phyloP scores from a whole-genome alignment of 345 rosid species.

The Psidium guajava region DNA sequence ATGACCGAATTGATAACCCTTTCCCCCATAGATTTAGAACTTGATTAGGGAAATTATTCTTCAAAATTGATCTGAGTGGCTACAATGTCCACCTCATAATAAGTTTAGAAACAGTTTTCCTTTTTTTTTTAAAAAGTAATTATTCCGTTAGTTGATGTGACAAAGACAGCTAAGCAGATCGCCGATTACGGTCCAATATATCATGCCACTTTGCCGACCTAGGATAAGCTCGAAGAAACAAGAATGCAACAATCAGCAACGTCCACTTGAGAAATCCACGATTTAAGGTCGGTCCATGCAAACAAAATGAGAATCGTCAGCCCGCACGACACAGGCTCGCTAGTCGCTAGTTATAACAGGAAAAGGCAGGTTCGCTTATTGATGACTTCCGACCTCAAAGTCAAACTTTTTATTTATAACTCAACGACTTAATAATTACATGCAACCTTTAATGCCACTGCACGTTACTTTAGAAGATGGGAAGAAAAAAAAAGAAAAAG shows the following conservation, averaged over 20 bases:
- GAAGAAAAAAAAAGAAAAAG: neutral
- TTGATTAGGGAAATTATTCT: no score
- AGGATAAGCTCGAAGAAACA: neutral
- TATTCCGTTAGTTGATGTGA: no score
- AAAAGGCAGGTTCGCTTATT: neutral
- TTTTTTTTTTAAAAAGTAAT: no score
- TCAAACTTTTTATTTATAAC: neutral
- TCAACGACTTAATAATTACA: neutral
- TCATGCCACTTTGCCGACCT: neutral
- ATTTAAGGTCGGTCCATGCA: neutral
- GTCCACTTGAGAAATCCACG: neutral
- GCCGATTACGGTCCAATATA: neutral
- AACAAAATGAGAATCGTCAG: neutral
- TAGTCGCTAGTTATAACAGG: neutral
- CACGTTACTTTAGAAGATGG: neutral
- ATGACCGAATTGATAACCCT: no score
- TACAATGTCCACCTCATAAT: no score
- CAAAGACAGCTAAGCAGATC: neutral
- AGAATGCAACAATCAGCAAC: neutral
- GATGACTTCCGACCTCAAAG: neutral
- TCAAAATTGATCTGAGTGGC: no score
- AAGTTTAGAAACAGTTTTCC: no score
- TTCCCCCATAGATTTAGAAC: no score
- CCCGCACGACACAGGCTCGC: neutral
- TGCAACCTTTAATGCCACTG: neutral